A percentile compares a stretch with the other conserved stretches of the same genome.
phyloP scores from a whole-genome alignment of 352 stramenopile genomes.

The Globisporangium splendens region DNA sequence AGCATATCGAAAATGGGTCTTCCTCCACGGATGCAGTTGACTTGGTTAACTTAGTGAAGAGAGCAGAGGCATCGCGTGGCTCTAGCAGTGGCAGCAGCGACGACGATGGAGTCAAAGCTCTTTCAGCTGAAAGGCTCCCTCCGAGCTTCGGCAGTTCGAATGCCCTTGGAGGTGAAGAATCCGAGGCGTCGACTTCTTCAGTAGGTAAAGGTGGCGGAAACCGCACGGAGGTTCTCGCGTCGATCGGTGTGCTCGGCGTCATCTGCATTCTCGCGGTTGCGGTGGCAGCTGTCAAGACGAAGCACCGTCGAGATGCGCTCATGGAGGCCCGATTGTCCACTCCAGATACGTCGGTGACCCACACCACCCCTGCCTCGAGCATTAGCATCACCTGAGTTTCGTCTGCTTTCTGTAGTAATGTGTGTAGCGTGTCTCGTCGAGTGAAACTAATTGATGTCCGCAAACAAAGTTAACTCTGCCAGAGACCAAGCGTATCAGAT shows the following conservation, averaged over 20 bases:
- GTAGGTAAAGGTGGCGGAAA: not conserved
- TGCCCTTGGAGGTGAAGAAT: not conserved
- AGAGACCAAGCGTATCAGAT: too few relatives aligned
- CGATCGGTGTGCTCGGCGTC: conserved; percentile 1
- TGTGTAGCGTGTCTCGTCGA: too few relatives aligned
- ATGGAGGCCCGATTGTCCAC: conserved; percentile 1
- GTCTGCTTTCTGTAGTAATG: not conserved
- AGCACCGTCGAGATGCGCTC: not conserved
- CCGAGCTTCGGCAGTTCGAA: not conserved
- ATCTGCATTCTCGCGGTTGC: conserved; percentile 3
- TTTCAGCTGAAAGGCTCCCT: not conserved
- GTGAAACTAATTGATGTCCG: too few relatives aligned
- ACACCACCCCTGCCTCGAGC: not conserved
- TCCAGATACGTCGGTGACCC: not conserved
- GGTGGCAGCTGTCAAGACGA: not conserved
- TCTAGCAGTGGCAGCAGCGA: not conserved
- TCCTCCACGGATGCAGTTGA: not conserved
- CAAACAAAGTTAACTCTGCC: too few relatives aligned
- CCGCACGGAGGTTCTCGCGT: conserved; percentile 3
- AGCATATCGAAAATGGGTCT: not conserved
- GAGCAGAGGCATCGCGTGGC: not conserved
- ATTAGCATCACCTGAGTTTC: not conserved
- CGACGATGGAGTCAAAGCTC: not conserved
- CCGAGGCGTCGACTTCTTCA: not conserved
- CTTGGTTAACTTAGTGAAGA: not conserved